These are phyloP conservation scores for Tardiomyces digboiensis DNA, from an alignment of 1,139 yeast species.

Conservation along the genomic window DNA sequence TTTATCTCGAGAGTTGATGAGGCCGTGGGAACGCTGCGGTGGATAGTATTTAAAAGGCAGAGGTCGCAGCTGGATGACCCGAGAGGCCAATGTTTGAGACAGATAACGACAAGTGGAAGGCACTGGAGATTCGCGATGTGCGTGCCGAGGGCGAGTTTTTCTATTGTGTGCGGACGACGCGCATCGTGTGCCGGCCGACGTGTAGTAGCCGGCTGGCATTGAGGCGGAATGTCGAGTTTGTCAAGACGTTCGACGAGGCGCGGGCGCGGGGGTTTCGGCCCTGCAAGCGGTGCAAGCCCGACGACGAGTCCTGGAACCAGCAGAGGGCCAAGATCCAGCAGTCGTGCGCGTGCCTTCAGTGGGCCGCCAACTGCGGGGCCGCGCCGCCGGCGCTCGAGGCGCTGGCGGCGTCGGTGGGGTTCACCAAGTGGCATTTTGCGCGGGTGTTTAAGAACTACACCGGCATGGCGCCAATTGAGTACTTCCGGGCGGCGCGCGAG, in stretches of 20 bases:
- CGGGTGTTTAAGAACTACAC: conserved; percentile 21
- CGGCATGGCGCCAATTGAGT: conserved; percentile 18
- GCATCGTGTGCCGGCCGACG: conserved; percentile 18
- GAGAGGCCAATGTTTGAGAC: conserved; percentile 5
- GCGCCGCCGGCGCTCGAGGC: conserved; percentile 5
- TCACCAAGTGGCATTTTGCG: conserved; percentile 25
- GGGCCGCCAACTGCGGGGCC: not conserved
- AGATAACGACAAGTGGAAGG: conserved; percentile 13
- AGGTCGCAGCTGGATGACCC: no score
- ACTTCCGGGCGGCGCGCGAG: conserved; percentile 4
- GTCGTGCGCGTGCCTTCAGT: conserved; percentile 7
- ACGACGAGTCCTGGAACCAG: conserved; percentile 3
- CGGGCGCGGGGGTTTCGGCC: conserved; percentile 14
- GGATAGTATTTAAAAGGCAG: no score
- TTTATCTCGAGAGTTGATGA: no score
- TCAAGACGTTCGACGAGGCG: conserved; percentile 12
- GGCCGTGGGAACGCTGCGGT: no score
- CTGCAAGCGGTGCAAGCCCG: conserved; percentile 19
- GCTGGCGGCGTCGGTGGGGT: conserved; percentile 13
- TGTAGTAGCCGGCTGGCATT: conserved; percentile 16
- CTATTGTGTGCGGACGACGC: conserved; percentile 16
- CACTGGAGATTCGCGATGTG: conserved; percentile 14
- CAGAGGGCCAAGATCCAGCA: conserved; percentile 7
- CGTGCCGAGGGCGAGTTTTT: conserved; percentile 16
- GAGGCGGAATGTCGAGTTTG: conserved; percentile 13